A percentile compares a stretch with the other conserved stretches of the same genome.
Evolutionary conservation across 441 rosid species (phyloP).

Genomic region (Mallotus japonicus): DNA sequence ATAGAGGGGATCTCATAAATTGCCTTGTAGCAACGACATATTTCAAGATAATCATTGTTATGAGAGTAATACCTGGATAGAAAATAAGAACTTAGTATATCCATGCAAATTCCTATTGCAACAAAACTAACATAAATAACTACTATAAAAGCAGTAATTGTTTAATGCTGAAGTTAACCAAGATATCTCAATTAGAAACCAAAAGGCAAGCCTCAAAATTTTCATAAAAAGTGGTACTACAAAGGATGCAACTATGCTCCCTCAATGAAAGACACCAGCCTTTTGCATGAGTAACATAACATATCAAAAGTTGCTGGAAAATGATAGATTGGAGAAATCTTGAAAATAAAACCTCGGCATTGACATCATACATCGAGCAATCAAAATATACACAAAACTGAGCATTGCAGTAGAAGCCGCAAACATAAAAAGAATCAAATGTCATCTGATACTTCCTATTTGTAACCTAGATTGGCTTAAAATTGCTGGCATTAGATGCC

Average conservation of each 20-base stretch:
- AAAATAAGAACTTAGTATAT: not conserved
- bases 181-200: conserved; percentile 3
- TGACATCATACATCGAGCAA: not conserved
- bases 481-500: not conserved
- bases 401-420: not conserved
- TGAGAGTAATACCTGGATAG: conserved; percentile 76
- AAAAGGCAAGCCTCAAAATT: not conserved
- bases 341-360: no score
- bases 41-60: conserved; percentile 85
- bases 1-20: conserved; percentile 89
- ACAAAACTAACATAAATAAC: not conserved
- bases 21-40: conserved; percentile 92
- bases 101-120: not conserved
- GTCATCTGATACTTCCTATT: not conserved
- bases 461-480: not conserved
- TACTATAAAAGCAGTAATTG: not conserved
- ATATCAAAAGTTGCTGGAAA: not conserved
- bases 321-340: not conserved
- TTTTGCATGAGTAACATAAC: not conserved
- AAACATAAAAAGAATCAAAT: conserved; percentile 2
- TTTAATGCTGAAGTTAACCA: not conserved
- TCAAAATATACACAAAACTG: conserved; percentile 3
- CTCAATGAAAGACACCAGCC: not conserved
- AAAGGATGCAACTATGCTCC: not conserved
- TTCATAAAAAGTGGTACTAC: not conserved